Conservation (phyloP, 768 basidiomycete species). For the Trametopsis cervina region DNA sequence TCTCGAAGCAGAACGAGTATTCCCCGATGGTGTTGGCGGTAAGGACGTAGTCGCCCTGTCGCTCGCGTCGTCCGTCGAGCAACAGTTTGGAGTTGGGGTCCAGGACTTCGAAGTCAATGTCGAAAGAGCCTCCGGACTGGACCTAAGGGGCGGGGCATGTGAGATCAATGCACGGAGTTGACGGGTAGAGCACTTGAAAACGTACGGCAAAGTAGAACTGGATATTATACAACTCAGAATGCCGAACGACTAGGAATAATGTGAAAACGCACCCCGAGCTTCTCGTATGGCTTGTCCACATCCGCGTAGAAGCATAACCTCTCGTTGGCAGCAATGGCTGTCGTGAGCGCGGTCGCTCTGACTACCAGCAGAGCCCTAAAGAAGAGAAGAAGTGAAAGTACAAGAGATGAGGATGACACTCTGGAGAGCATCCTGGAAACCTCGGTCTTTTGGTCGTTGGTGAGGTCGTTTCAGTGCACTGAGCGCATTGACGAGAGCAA, state of each 20-base stretch:
- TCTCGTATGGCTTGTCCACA: constrained; percentile 92
- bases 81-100: constrained; percentile 86
- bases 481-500: too few relatives aligned
- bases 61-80: constrained; percentile 82
- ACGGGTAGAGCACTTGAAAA: constrained; percentile 7
- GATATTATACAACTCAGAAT: too few relatives aligned
- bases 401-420: constrained; percentile 12
- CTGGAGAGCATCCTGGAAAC: not conserved
- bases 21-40: constrained; percentile 90
- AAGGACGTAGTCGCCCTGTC: constrained; percentile 95
- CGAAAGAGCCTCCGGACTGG: constrained; percentile 96
- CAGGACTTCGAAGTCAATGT: constrained; percentile 89
- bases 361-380: constrained; percentile 12
- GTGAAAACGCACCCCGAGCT: constrained; percentile 71
- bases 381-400: constrained; percentile 14
- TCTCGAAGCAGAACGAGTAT: constrained; percentile 96
- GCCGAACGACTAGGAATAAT: too few relatives aligned
- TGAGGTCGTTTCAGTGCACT: too few relatives aligned
- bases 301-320: constrained; percentile 91
- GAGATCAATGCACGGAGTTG: not conserved
- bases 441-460: too few relatives aligned
- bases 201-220: constrained; percentile 96
- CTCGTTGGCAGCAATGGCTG: constrained; percentile 70
- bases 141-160: constrained; percentile 40
- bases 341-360: constrained; percentile 67